Base-by-base conservation (phyloP, 148 eudicot species). In the Persicaria tinctoria region DNA sequence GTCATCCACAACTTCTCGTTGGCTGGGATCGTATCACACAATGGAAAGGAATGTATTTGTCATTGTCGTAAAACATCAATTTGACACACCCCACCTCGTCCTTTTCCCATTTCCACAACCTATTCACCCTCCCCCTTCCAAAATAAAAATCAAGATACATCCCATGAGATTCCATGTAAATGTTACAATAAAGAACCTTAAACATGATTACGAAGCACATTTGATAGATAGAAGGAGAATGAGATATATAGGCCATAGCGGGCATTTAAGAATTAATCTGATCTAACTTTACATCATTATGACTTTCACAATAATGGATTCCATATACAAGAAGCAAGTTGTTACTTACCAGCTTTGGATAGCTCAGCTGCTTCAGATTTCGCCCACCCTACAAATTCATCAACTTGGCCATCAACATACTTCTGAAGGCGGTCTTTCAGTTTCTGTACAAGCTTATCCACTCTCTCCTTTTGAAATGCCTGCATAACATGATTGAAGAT, bases 301-400 rank as follows among this genome's bases (percentile, higher is more conserved):
- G 13, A 44, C 0, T 5, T 66, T 38, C 20, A 60, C 14, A 20
- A 44, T 12, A 6, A 12, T 0, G 53, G 53, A 50, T 50, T 50
- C 12, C 53, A 50, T 50, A 9, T 1, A 70, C 53, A 11, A 56
- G 68, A 75, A 63, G 17, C 46, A 38, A 20, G 16, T 60, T 18
- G 46, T 63, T 17, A 16, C 17, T 48, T 85, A 94, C 98, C 98
- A 80, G 96, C 98, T 83, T 85, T 82, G 45, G 97, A 94, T 55
- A 94, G 97, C 69, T 79, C 81, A 27, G 76, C 79, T 69, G 98
- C 96, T 85, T 94, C 98, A 49, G 81, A 66, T 79, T 83, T 91
- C 71, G 90, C 98, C 90, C 87, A 88, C 12, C 81, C 85, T 70
- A 94, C 86, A 81, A 89, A 94, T 75, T 88, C 93, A 80, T 86